These are phyloP conservation scores for Plasmodium blacklocki DNA, from an alignment of 169 alveolate genomes.

Conservation along the genomic window DNA sequence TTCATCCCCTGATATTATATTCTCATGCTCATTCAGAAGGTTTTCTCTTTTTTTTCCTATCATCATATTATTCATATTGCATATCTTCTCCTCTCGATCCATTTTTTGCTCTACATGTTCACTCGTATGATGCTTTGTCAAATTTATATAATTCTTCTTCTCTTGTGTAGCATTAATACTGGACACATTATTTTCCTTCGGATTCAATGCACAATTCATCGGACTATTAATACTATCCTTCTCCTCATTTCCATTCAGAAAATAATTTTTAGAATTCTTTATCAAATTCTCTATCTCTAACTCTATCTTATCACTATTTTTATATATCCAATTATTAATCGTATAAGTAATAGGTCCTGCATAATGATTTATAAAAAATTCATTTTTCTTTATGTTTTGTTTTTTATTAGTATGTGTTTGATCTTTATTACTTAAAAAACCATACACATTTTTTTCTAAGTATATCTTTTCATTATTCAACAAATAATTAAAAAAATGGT, in stretches of 20 bases:
- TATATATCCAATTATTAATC: conserved; percentile 85
- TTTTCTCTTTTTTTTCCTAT: no score
- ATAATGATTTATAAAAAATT: conserved; percentile 86
- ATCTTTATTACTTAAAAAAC: conserved; percentile 36
- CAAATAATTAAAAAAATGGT: conserved; percentile 30
- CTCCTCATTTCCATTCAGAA: conserved; percentile 21
- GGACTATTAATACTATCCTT: neutral
- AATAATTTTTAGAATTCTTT: conserved; percentile 68
- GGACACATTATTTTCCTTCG: no score
- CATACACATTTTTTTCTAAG: conserved; percentile 28
- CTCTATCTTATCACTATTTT: conserved; percentile 89
- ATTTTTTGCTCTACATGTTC: no score
- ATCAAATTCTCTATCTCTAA: conserved; percentile 80
- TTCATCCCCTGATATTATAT: no score
- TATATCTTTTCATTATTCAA: conserved; percentile 35
- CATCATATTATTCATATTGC: no score
- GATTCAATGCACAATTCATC: no score
- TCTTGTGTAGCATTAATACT: no score
- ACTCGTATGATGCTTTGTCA: no score
- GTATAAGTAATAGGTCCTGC: conserved; percentile 91
- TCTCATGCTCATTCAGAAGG: no score
- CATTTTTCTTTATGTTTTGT: conserved; percentile 23
- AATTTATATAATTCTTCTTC: no score
- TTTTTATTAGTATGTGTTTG: conserved; percentile 23
- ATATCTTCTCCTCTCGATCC: no score